phyloP scores from a whole-genome alignment of 768 basidiomycete species.

The Hypholoma sublateritium region DNA sequence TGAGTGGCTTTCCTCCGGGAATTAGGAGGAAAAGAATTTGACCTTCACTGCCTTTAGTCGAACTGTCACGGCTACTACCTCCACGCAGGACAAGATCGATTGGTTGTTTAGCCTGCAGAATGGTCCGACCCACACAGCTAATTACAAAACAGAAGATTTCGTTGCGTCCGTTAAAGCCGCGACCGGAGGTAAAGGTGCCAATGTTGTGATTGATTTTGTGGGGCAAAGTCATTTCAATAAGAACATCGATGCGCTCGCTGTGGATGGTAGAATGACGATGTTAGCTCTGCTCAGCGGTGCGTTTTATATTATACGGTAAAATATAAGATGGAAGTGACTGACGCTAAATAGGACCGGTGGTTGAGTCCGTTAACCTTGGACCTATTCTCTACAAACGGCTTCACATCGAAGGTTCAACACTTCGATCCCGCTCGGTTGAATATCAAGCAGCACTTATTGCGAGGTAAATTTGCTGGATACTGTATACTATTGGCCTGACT shows the following conservation, averaged over 20 bases:
- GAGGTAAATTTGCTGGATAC: slow-evolving; percentile 33
- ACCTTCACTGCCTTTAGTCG: slow-evolving; percentile 35
- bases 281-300: slow-evolving; percentile 67
- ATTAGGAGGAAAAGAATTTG: background rate
- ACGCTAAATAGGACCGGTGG: slow-evolving; percentile 43
- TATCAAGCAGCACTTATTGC: slow-evolving; percentile 77
- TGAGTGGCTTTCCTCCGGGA: slow-evolving; percentile 36
- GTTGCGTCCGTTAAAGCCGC: slow-evolving; percentile 66
- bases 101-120: slow-evolving; percentile 67
- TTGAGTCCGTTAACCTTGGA: slow-evolving; percentile 52
- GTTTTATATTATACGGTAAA: slow-evolving; percentile 4
- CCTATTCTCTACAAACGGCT: slow-evolving; percentile 84
- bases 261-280: slow-evolving; percentile 76
- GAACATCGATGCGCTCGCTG: slow-evolving; percentile 68
- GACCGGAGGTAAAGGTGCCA: slow-evolving; percentile 70
- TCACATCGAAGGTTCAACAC: slow-evolving; percentile 84
- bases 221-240: slow-evolving; percentile 72
- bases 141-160: slow-evolving; percentile 87
- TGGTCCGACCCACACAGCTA: slow-evolving; percentile 74
- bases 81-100: slow-evolving; percentile 78
- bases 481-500: background rate
- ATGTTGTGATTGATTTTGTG: slow-evolving; percentile 86
- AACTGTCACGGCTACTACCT: slow-evolving; percentile 83
- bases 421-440: slow-evolving; percentile 68
- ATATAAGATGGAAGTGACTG: slow-evolving; percentile 11